These are phyloP conservation scores for Avicennia marina DNA, from an alignment of 257 asterid species.

Conservation along the genomic window DNA sequence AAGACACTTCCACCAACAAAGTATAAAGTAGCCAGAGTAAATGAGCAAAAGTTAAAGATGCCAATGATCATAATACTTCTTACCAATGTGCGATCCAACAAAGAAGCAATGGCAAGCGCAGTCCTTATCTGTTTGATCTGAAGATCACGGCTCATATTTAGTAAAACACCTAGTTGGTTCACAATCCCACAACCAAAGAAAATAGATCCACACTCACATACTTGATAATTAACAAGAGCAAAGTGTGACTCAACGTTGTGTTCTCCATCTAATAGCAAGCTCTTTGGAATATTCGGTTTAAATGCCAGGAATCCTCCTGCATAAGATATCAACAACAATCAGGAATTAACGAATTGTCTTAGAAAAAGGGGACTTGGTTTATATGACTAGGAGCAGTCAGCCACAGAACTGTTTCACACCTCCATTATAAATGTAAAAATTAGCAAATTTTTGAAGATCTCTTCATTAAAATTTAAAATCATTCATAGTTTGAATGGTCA, in stretches of 20 bases:
- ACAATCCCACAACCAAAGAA: not conserved
- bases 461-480: too few relatives aligned
- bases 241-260: constrained; percentile 88
- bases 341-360: constrained; percentile 1
- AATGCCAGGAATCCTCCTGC: constrained; percentile 93
- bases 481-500: too few relatives aligned
- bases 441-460: too few relatives aligned
- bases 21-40: not conserved
- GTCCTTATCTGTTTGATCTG: constrained; percentile 95
- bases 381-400: constrained; percentile 5
- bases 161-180: constrained; percentile 13
- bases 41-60: constrained; percentile 10
- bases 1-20: too few relatives aligned
- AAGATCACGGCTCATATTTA: constrained; percentile 22
- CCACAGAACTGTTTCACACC: too few relatives aligned
- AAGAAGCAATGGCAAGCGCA: constrained; percentile 88
- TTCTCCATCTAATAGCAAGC: constrained; percentile 79
- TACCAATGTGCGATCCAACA: constrained; percentile 92
- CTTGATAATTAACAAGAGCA: constrained; percentile 90
- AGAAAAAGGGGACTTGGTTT: constrained; percentile 8
- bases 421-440: too few relatives aligned
- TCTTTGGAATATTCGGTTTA: constrained; percentile 86
- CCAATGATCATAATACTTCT: constrained; percentile 27
- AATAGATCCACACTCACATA: constrained; percentile 28
- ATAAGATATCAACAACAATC: constrained; percentile 19